phyloP scores from a whole-genome alignment of 495 filamentous ascomycete species.

The Parathielavia appendiculata region DNA sequence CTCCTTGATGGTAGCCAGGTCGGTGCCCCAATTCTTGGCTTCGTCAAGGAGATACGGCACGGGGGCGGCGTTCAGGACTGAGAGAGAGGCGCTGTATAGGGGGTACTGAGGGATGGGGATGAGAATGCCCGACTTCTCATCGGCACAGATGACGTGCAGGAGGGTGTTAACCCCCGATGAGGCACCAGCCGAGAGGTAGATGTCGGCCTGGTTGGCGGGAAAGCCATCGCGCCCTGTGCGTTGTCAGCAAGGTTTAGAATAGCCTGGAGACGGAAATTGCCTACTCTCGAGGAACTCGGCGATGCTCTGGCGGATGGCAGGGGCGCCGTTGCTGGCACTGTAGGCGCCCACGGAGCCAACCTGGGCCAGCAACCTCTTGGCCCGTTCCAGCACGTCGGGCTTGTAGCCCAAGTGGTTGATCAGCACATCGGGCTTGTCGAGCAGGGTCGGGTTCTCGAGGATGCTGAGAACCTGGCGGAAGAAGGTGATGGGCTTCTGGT shows the following conservation, averaged over 20 bases:
- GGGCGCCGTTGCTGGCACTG: conserved; percentile 85
- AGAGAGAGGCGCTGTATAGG: conserved; percentile 89
- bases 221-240: conserved; percentile 72
- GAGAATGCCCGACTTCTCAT: conserved; percentile 74
- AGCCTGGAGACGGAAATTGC: conserved; percentile 12
- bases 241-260: not conserved
- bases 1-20: conserved; percentile 65
- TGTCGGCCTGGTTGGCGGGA: conserved; percentile 65
- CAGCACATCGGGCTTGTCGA: conserved; percentile 70
- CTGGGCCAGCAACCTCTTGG: conserved; percentile 68
- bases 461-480: conserved; percentile 96
- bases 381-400: conserved; percentile 79
- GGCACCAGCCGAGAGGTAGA: conserved; percentile 86
- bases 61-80: conserved; percentile 76
- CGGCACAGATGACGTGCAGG: conserved; percentile 79
- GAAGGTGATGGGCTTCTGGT: conserved; percentile 98
- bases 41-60: conserved; percentile 95
- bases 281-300: conserved; percentile 84
- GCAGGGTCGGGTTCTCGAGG: conserved; percentile 78
- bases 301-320: conserved; percentile 78
- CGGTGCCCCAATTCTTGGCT: conserved; percentile 76
- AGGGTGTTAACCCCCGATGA: conserved; percentile 92
- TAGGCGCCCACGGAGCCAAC: conserved; percentile 93
- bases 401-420: conserved; percentile 72
- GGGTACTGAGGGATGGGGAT: conserved; percentile 98